Percentiles rank a stretch among this genome's conserved stretches.
phyloP scores from a whole-genome alignment of 164 flowering plant species.

The Dillenia suffruticosa region DNA sequence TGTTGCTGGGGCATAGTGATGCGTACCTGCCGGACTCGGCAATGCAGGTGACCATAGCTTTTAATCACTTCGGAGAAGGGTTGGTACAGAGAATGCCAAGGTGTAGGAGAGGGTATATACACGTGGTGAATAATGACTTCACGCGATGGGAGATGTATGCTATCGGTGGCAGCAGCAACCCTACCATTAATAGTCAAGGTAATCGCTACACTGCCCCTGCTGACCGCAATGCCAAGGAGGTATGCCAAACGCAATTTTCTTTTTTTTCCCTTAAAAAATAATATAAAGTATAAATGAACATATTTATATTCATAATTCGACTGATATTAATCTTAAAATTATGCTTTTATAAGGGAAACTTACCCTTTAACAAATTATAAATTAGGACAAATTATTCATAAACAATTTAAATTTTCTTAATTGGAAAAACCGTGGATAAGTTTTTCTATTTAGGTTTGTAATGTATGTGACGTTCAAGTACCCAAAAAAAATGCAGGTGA shows the following conservation, averaged over 20 bases:
- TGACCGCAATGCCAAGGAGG: constrained; percentile 39
- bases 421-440: too few relatives aligned
- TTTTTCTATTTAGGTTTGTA: too few relatives aligned
- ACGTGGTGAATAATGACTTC: constrained; percentile 43
- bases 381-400: too few relatives aligned
- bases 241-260: background rate
- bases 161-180: constrained; percentile 48
- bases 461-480: too few relatives aligned
- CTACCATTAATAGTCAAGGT: constrained; percentile 51
- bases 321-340: too few relatives aligned
- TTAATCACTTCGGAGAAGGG: constrained; percentile 26
- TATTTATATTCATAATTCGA: too few relatives aligned
- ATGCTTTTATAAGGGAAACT: too few relatives aligned
- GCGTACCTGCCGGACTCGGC: constrained; percentile 26
- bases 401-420: too few relatives aligned
- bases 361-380: too few relatives aligned
- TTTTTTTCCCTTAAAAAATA: too few relatives aligned
- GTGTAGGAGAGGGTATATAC: constrained; percentile 40
- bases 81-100: constrained; percentile 35
- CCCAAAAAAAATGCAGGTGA: too few relatives aligned
- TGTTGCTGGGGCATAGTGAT: constrained; percentile 36
- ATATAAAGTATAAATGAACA: too few relatives aligned
- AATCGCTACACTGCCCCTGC: constrained; percentile 40
- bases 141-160: constrained; percentile 54
- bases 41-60: constrained; percentile 39